Conservation (phyloP, 2,329 filamentous ascomycete species). For the Epichloe bromicola region DNA sequence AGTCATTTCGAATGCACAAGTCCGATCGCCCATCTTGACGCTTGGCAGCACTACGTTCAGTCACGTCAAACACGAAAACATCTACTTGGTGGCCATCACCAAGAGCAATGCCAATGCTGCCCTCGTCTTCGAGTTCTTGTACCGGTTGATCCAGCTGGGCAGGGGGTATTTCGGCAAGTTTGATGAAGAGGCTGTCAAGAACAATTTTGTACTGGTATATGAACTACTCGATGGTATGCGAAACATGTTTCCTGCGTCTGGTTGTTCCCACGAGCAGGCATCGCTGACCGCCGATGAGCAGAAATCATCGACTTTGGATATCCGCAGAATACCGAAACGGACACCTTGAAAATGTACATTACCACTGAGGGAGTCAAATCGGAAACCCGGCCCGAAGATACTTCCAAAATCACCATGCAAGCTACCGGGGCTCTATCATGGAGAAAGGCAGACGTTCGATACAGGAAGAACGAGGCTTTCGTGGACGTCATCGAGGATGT, state of each 20-base stretch:
- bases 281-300: conserved; percentile 20
- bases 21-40: conserved; percentile 93
- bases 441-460: conserved; percentile 95
- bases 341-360: conserved; percentile 99
- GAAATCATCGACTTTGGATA: conserved; percentile 99
- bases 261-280: not conserved
- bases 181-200: conserved; percentile 98
- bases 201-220: conserved; percentile 98
- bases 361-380: conserved; percentile 98
- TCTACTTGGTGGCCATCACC: conserved; percentile 92
- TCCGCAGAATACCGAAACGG: conserved; percentile 96
- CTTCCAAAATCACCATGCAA: conserved; percentile 97
- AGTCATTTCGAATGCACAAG: conserved; percentile 95
- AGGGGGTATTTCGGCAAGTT: conserved; percentile 98
- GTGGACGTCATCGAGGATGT: conserved; percentile 99
- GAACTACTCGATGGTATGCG: conserved; percentile 77
- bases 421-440: conserved; percentile 93
- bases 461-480: conserved; percentile 98
- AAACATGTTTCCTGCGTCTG: not conserved
- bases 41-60: conserved; percentile 97
- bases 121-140: conserved; percentile 94
- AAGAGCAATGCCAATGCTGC: conserved; percentile 99
- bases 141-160: conserved; percentile 78
- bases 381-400: conserved; percentile 74
- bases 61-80: conserved; percentile 99